A percentile compares a stretch with the other conserved stretches of the same genome.
phyloP scores from a whole-genome alignment of 2,329 filamentous ascomycete species.

The Fusarium sp. region DNA sequence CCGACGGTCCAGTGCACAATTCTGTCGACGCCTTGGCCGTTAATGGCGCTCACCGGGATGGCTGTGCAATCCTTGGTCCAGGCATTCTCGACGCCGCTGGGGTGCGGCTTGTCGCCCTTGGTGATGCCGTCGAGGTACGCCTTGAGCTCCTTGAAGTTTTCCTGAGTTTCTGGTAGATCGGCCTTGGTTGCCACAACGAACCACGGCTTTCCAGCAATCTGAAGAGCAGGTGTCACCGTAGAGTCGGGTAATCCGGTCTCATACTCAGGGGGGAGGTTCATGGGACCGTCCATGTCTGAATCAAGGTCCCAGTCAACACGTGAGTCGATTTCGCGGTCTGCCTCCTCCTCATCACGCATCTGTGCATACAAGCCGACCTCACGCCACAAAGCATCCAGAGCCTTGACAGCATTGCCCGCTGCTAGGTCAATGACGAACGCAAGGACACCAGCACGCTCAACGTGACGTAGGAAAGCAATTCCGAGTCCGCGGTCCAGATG shows the following conservation, averaged over 20 bases:
- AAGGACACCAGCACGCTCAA: conserved; percentile 90
- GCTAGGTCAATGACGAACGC: conserved; percentile 91
- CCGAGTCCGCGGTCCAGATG: conserved; percentile 92
- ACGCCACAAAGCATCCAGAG: conserved; percentile 83
- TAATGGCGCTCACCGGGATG: conserved; percentile 89
- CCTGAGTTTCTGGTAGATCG: conserved; percentile 78
- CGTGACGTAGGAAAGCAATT: conserved; percentile 89
- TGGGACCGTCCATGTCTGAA: conserved; percentile 50
- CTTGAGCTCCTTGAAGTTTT: conserved; percentile 75
- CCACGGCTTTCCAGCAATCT: conserved; percentile 94
- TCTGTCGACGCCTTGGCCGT: conserved; percentile 79
- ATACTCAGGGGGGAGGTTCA: conserved; percentile 40
- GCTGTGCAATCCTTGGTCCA: conserved; percentile 70
- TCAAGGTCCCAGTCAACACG: conserved; percentile 66
- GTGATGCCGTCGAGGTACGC: conserved; percentile 74
- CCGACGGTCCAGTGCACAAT: conserved; percentile 77
- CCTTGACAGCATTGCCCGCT: conserved; percentile 78
- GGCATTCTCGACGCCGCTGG: conserved; percentile 67
- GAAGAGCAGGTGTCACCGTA: conserved; percentile 54
- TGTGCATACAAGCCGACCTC: conserved; percentile 89
- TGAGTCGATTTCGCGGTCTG: conserved; percentile 66
- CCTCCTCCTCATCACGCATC: conserved; percentile 75
- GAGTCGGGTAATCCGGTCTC: conserved; percentile 20
- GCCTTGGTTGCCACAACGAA: conserved; percentile 95
- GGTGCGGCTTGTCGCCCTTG: conserved; percentile 70